These are phyloP conservation scores for Plasmodium sp. DNA, from an alignment of 169 alveolate species.

Conservation along the genomic window DNA sequence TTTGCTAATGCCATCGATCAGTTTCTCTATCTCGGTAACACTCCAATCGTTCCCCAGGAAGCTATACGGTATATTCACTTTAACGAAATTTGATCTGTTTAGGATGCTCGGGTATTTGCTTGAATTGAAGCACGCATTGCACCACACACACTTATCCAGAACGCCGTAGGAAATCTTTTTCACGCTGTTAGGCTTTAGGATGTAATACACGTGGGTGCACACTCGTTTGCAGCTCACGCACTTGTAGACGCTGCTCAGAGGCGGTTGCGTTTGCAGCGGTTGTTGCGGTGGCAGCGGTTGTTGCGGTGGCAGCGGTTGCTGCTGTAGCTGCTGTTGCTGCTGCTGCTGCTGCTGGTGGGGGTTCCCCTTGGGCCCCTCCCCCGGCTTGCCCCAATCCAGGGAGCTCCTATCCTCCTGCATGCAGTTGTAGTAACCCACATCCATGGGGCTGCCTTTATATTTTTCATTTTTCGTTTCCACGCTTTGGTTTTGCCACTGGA, in stretches of 20 bases:
- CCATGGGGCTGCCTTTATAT: not conserved
- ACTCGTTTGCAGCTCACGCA: slow-evolving; percentile 46
- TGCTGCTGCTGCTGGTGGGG: not conserved
- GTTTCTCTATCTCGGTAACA: slow-evolving; percentile 27
- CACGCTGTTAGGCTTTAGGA: slow-evolving; percentile 40
- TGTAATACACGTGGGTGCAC: slow-evolving; percentile 34
- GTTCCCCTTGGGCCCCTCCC: not conserved
- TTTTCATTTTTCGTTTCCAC: not conserved
- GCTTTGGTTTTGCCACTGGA: not conserved
- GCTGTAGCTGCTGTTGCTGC: no score
- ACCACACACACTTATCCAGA: slow-evolving; percentile 70
- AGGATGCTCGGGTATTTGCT: slow-evolving; percentile 48
- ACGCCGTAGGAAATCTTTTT: slow-evolving; percentile 55
- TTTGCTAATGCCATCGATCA: slow-evolving; percentile 35
- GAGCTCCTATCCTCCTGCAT: not conserved
- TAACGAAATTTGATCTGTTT: slow-evolving; percentile 43
- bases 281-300: no score
- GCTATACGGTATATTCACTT: slow-evolving; percentile 40
- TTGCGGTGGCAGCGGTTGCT: no score
- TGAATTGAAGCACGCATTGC: slow-evolving; percentile 23
- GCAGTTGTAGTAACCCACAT: not conserved
- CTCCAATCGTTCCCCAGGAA: slow-evolving; percentile 23
- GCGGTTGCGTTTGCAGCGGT: no score
- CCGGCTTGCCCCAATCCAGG: not conserved
- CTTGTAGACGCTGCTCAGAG: not conserved